Evolutionary conservation across 495 filamentous ascomycete species (phyloP), one percentile per base, ranked within the genome.

Genomic region (Amphirosellinia nigrospora): DNA sequence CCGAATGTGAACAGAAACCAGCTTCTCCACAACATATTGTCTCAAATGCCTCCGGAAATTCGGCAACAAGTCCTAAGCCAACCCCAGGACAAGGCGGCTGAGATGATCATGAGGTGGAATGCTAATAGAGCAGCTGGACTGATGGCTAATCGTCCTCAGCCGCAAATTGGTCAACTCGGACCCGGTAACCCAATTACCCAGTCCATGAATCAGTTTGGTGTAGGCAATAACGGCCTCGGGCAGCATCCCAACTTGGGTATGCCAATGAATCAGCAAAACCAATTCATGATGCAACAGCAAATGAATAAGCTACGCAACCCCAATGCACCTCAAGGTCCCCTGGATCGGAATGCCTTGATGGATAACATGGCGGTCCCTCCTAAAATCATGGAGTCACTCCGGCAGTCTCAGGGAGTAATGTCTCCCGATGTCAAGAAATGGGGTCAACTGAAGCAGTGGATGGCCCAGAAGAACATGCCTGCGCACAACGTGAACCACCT

Each of bases 401-500:
- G 59, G 10, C 4, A n/a, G 7, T 66, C 73, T 13, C 56, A 62
- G 34, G 60, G 56, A 2, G 64, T 90, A 0, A 4, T 50, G 9
- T 90, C 92, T 3, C 85, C 85, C 19, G 79, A 89, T 3, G 78
- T 91, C 21, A 91, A 88, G 75, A 90, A 88, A 66, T 96, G 93
- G 93, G 85, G 84, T 34, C 87, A 91, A 60, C 80, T 96, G 0
- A 94, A 93, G 76, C 79, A 87, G 48, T 92, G 86, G 83, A 80
- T 87, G 1, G 60, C 70, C 1, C 74, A 82, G 55, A 90, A 89
- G 72, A 82, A 83, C 39, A 48, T 83, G 19, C 74, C 77, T 4
- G 74, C 80, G 2, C 75, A 82, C 1, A 82, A 85, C 34, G 32
- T 68, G 5, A n/a, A 45, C n/a, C 82, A 83, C 55, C 67, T 93